Evolutionary conservation across 2,329 filamentous ascomycete species (phyloP).

Genomic region (Botryotinia calthae): DNA sequence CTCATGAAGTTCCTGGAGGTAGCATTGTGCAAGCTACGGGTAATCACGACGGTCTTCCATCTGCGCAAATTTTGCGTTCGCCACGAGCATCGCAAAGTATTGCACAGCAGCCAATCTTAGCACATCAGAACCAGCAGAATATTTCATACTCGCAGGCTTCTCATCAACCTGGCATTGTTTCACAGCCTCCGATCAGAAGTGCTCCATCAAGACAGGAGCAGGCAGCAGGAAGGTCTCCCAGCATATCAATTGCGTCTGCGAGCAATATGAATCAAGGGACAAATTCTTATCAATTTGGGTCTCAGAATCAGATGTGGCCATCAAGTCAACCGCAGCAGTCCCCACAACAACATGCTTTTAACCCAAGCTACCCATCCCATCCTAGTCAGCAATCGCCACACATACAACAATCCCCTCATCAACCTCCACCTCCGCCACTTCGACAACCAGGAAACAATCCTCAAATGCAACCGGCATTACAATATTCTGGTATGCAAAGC

Average conservation of each 20-base stretch:
- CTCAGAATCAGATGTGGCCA: conserved; percentile 62
- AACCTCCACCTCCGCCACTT: conserved; percentile 55
- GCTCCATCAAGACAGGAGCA: conserved; percentile 62
- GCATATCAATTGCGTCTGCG: conserved; percentile 54
- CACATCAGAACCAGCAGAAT: conserved; percentile 43
- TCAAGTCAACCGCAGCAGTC: conserved; percentile 60
- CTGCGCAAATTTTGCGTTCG: conserved; percentile 57
- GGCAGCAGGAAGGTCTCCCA: conserved; percentile 62
- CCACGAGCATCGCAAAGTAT: conserved; percentile 55
- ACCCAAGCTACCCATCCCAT: conserved; percentile 16
- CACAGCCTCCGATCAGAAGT: conserved; percentile 69
- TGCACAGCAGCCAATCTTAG: conserved; percentile 52
- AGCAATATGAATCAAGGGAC: conserved; percentile 49
- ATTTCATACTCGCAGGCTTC: conserved; percentile 68
- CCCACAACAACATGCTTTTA: conserved; percentile 48
- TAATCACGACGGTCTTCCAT: conserved; percentile 45
- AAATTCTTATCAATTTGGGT: conserved; percentile 58
- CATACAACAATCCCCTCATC: conserved; percentile 59
- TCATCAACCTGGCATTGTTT: conserved; percentile 68
- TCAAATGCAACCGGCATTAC: conserved; percentile 58
- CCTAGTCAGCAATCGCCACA: conserved; percentile 43
- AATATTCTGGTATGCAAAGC: conserved; percentile 61
- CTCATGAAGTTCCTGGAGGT: conserved; percentile 71
- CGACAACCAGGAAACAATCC: conserved; percentile 54
- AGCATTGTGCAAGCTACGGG: conserved; percentile 37